A percentile compares a stretch with the other conserved stretches of the same genome.
These are phyloP conservation scores for Cubamyces sp. DNA, from an alignment of 768 basidiomycete species.

Conservation along the genomic window DNA sequence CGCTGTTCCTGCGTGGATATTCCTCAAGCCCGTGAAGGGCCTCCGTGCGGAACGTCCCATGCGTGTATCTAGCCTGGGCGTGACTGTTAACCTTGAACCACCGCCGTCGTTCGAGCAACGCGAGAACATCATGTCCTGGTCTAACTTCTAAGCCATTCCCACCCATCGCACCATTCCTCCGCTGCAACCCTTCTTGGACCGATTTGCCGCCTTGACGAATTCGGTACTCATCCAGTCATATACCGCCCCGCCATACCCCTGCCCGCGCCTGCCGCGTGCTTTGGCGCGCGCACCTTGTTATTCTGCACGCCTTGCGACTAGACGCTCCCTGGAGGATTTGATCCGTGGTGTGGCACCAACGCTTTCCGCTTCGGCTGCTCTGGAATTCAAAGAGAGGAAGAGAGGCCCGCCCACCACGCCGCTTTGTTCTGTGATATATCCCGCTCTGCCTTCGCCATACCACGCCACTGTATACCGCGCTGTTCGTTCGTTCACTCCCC, in stretches of 20 bases:
- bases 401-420: constrained; percentile 2
- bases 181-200: neutral
- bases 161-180: neutral
- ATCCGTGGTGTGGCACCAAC: constrained; percentile 7
- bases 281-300: neutral
- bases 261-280: constrained; percentile 4
- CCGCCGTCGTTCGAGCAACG: constrained; percentile 41
- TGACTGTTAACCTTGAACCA: constrained; percentile 57
- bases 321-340: constrained; percentile 24
- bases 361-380: neutral
- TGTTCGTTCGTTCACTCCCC: constrained; percentile 2
- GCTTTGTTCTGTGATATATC: constrained; percentile 9
- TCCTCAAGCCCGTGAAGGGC: constrained; percentile 64
- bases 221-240: neutral
- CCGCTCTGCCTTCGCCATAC: constrained; percentile 3
- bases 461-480: constrained; percentile 16
- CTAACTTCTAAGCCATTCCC: constrained; percentile 52
- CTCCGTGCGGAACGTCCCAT: constrained; percentile 65
- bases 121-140: constrained; percentile 68
- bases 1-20: constrained; percentile 78
- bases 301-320: constrained; percentile 6
- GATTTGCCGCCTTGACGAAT: neutral
- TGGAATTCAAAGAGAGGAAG: no score
- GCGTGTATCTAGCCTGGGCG: constrained; percentile 56
- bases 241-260: constrained; percentile 7